Evolutionary conservation across 306 rosid species (phyloP), one percentile per base, ranked within the genome.

Genomic region (Amphicarpaea edgeworthii): DNA sequence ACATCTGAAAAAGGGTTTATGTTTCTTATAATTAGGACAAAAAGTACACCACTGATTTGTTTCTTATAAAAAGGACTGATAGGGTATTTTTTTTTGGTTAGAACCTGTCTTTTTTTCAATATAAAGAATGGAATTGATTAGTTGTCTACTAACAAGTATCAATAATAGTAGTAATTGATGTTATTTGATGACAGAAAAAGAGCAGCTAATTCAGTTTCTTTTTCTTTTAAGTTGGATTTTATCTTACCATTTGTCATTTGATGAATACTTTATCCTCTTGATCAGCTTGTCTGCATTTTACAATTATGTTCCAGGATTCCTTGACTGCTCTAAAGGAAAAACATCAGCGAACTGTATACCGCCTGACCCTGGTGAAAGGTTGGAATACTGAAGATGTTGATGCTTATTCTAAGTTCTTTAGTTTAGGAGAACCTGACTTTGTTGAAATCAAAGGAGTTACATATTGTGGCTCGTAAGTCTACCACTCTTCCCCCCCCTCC

Each of bases 381-480:
- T 95, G 99, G 99, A 95, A 95, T 77, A 86, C 91, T 41, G 93
- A 90, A 80, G 99, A 92, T 7, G 73, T 92, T 17, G 97, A 95
- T 76, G 97, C 97, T 76, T 95, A 95, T 77, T 92, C 59, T 19
- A 87, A 95, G 76, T 91, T 95, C 81, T 92, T 95, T 12, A 87
- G 89, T 69, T 8, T 85, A 28, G 99, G 99, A 40, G 87, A 85
- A 72, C 99, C 99, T 15, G 99, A 92, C 88, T 95, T 95, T 51
- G 85, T 95, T 58, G 99, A 95, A 86, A 95, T 95, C 83, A 95
- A 95, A 83, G 99, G 99, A 70, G 99, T 95, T 49, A 95, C 99
- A 47, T 95, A 92, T 55, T 95, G 97, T 77, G 99, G 97, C 89
- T 77, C 97, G 99, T 95, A 89, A 89, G 99, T 77, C 24, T 34